Evolutionary conservation across 768 basidiomycete species (phyloP), one percentile per base, ranked within the genome.

Genomic region (Tubosaeta sp.): DNA sequence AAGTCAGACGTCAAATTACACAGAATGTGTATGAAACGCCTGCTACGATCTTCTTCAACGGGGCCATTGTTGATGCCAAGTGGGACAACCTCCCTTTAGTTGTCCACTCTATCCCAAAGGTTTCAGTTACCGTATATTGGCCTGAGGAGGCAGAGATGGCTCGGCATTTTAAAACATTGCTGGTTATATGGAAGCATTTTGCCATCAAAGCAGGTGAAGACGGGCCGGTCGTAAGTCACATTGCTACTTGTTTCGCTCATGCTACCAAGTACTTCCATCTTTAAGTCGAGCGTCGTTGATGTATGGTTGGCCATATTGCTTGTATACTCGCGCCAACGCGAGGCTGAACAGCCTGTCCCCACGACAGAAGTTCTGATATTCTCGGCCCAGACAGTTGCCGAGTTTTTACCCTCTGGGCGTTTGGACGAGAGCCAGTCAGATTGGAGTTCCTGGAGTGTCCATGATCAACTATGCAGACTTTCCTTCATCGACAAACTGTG

Each of bases 291-390:
- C 39, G 65, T 82, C 25, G 43, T 79, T 5, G 61, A 69, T 39
- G 65, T 73, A 1, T 86, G 85, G 85, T 74, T 79, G 54, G 74
- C 78, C 0, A 71, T 86, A 16, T 66, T 87, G n/a, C 74, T 82
- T 25, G 75, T 68, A 16, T 76, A 74, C 39, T 68, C 76, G 10
- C 73, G 77, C 46, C 60, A 78, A 11, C 72, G 73, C 1, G 72
- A 77, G 50, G 71, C 64, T 19, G 62, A 62, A 31, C 66, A 65
- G 1, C 72, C 75, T 56, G 59, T 74, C 12, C 55, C 73, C 4
- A 53, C 70, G 16, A 51, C 74, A 0, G 59, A 68, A 5, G 67
- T 75, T 46, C 67, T 74, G 14, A 63, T 56, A 14, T 65, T 59
- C 42, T 57, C 76, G 2, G 70, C 74, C 0, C 54, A 63, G 3